Conservation (phyloP, 768 basidiomycete species). For the Collybiopsis confluens region DNA sequence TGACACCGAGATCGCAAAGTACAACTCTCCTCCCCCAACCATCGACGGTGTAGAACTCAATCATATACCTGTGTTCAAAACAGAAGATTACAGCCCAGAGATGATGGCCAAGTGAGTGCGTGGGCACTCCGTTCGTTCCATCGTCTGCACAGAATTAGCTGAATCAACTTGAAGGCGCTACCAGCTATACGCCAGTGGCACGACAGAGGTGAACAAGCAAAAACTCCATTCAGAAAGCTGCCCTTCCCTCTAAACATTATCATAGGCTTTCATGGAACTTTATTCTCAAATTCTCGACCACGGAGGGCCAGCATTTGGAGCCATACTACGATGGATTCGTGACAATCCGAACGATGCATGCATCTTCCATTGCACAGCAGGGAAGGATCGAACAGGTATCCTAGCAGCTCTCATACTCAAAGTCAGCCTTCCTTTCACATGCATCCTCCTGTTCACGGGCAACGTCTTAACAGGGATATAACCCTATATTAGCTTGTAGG, state of each 20-base stretch:
- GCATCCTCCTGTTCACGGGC: too few relatives aligned
- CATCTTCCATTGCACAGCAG: slow-evolving; percentile 81
- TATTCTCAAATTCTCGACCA: slow-evolving; percentile 80
- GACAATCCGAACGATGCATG: slow-evolving; percentile 63
- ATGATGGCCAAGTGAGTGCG: slow-evolving; percentile 78
- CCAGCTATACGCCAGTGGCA: slow-evolving; percentile 73
- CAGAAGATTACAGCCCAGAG: slow-evolving; percentile 79
- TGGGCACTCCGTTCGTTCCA: slow-evolving; percentile 18
- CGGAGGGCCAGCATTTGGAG: slow-evolving; percentile 63
- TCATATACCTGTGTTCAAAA: slow-evolving; percentile 62
- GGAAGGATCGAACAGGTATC: slow-evolving; percentile 80
- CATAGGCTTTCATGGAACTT: slow-evolving; percentile 73
- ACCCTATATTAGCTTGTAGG: slow-evolving; percentile 55
- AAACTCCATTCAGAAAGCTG: background rate
- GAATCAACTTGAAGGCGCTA: slow-evolving; percentile 44
- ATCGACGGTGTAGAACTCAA: slow-evolving; percentile 62
- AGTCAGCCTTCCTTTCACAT: slow-evolving; percentile 29
- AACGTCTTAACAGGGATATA: background rate
- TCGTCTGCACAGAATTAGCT: background rate
- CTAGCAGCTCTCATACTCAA: slow-evolving; percentile 69
- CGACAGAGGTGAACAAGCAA: slow-evolving; percentile 56
- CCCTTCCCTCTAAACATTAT: background rate
- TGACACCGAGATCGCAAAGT: slow-evolving; percentile 75
- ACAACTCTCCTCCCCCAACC: slow-evolving; percentile 56
- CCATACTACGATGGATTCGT: slow-evolving; percentile 67